Evolutionary conservation across 441 rosid species (phyloP).

Genomic region (Theobroma grandiflorum): DNA sequence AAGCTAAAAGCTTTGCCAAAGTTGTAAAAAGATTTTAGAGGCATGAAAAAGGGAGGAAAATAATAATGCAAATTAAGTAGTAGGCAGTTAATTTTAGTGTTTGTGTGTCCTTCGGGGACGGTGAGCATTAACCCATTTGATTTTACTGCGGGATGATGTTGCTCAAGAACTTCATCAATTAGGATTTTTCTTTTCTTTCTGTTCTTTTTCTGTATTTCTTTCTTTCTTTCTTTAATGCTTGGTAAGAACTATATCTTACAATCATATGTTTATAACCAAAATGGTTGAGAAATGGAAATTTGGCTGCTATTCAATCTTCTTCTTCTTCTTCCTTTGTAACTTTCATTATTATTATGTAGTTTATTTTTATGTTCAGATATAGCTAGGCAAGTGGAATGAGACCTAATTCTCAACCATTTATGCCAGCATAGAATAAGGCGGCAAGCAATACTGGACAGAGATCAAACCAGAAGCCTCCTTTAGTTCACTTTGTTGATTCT

Average conservation of each 20-base stretch:
- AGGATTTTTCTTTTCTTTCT: not conserved
- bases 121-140: constrained; percentile 28
- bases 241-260: not conserved
- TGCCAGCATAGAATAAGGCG: constrained; percentile 4
- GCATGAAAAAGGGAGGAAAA: not conserved
- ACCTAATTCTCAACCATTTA: not conserved
- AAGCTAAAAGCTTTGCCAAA: not conserved
- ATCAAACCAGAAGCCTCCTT: not conserved
- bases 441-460: not conserved
- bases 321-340: not conserved
- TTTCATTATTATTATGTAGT: not conserved
- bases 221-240: not conserved
- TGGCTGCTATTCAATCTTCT: not conserved
- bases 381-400: not conserved
- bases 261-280: constrained; percentile 9
- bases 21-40: constrained; percentile 28
- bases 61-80: not conserved
- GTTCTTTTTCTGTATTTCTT: not conserved
- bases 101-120: not conserved
- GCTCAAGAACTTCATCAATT: not conserved
- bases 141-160: constrained; percentile 19
- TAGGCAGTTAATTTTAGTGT: constrained; percentile 1
- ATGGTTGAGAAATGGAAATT: constrained; percentile 22
- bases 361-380: not conserved
- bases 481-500: not conserved